These are phyloP conservation scores for Jaapia argillacea DNA, from an alignment of 768 basidiomycete genomes.

Conservation along the genomic window DNA sequence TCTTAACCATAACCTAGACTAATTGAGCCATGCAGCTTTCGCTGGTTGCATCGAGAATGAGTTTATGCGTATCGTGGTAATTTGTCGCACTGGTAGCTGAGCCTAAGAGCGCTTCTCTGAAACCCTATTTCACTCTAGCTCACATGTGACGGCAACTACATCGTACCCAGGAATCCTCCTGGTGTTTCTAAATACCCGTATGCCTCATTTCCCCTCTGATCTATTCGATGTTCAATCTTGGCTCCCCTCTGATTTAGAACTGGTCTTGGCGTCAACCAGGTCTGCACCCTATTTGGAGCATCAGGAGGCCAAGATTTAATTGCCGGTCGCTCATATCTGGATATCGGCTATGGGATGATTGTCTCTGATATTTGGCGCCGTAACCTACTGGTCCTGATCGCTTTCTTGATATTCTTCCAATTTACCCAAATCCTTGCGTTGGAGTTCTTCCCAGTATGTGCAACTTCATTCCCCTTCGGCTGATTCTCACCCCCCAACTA, in stretches of 20 bases:
- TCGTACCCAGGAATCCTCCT: slow-evolving; percentile 58
- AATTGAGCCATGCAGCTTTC: too few species aligned
- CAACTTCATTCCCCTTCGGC: background rate
- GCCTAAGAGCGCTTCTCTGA: too few species aligned
- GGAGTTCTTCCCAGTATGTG: slow-evolving; percentile 51
- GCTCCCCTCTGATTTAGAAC: too few species aligned
- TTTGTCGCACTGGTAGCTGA: too few species aligned
- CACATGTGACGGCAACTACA: slow-evolving; percentile 51
- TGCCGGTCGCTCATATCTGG: slow-evolving; percentile 51
- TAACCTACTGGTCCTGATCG: slow-evolving; percentile 62
- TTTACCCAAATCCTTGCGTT: slow-evolving; percentile 56
- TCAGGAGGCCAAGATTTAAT: slow-evolving; percentile 43
- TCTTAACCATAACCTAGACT: too few species aligned
- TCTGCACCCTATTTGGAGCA: slow-evolving; percentile 66
- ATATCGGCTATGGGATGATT: slow-evolving; percentile 39
- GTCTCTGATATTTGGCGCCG: slow-evolving; percentile 50
- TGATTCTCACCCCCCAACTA: slow-evolving; percentile 13
- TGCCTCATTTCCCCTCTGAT: slow-evolving; percentile 11
- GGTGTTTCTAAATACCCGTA: slow-evolving; percentile 54
- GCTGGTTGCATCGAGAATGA: slow-evolving; percentile 80
- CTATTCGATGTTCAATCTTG: slow-evolving; percentile 7
- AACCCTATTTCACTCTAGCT: slow-evolving; percentile 38
- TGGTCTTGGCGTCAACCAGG: slow-evolving; percentile 55
- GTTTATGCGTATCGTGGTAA: slow-evolving; percentile 60
- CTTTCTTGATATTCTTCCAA: slow-evolving; percentile 62